Evolutionary conservation across 805 yeast species (phyloP), one percentile per base, ranked within the genome.

Genomic region (Ogataea paraovalis): DNA sequence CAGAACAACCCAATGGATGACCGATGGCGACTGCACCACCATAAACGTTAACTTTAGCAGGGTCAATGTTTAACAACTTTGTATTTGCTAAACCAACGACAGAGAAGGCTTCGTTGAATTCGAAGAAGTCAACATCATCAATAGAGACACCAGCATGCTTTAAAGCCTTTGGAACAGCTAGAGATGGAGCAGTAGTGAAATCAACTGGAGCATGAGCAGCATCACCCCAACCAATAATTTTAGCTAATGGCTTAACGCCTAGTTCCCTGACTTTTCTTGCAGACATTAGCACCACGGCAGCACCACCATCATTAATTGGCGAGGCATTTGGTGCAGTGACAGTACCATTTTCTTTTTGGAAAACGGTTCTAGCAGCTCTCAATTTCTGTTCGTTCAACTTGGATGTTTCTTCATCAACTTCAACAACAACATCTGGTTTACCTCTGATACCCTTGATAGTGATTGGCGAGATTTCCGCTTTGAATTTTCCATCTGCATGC

Each of bases 21-120:
- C 97, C 97, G 53, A 90, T 67, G 37, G 96, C 96, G 57, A 90
- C 96, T 28, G 97, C 97, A 68, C 97, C 97, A 69, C 97, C 97
- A 64, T 88, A 86, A 43, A 83, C 88, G 66, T 90, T 90, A 44
- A 91, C 79, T 70, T 87, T 89, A 42, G 78, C 76, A 33, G 70
- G 68, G 50, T 82, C 82, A 46, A 89, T 67, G 53, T 74, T 73
- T 50, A 86, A 75, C 51, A 87, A 70, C 72, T 87, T 82, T 49
- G 86, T 74, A 70, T 88, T 89, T 50, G 97, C 97, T 56, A 91
- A 65, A 49, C 98, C 98, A 50, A 94, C 99, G 49, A 89, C 98
- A 13, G 97, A 81, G 73, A 94, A 94, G 14, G 99, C 99, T 76
- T 94, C 99, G 72, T 94, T 94, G 71, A 94, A 85, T 76, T 94